phyloP scores from a whole-genome alignment of 163 green algal species.

The Scenedesmus sp. region DNA sequence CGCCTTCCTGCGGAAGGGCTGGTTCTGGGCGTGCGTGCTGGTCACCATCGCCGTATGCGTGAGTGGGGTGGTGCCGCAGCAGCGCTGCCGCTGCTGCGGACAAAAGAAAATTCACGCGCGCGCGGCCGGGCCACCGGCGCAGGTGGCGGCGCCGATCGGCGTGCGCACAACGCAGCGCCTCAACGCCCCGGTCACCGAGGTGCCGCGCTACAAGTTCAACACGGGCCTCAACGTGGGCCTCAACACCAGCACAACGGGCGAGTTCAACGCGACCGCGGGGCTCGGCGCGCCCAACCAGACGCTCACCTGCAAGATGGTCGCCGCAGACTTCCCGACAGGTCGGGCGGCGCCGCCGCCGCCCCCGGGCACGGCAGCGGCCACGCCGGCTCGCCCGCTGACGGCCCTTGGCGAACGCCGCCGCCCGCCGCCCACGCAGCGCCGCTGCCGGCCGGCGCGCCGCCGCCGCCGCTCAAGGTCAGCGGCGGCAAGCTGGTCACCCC shows the following conservation, averaged over 20 bases:
- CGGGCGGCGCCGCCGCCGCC: neutral
- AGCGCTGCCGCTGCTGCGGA: neutral
- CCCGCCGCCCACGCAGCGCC: neutral
- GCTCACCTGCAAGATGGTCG: slow-evolving; percentile 9
- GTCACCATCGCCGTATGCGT: slow-evolving; percentile 23
- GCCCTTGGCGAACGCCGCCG: too few relatives aligned
- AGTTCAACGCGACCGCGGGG: slow-evolving; percentile 13
- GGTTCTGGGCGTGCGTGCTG: slow-evolving; percentile 36
- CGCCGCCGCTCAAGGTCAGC: slow-evolving; percentile 23
- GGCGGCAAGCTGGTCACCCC: slow-evolving; percentile 21
- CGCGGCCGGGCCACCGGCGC: too few relatives aligned
- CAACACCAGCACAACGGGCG: slow-evolving; percentile 7
- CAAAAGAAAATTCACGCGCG: too few relatives aligned
- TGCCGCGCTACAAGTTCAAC: slow-evolving; percentile 36
- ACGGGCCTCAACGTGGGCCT: slow-evolving; percentile 27
- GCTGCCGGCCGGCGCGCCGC: slow-evolving; percentile 7
- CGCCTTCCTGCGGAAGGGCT: slow-evolving; percentile 17
- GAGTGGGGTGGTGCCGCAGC: neutral
- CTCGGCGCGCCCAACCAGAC: neutral
- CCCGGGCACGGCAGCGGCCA: neutral
- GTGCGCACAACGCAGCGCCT: slow-evolving; percentile 17
- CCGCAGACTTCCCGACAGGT: slow-evolving; percentile 20
- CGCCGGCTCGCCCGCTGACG: neutral
- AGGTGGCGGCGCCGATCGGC: slow-evolving; percentile 23
- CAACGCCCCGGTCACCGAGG: slow-evolving; percentile 10